A percentile compares a stretch with the other conserved stretches of the same genome.
These are phyloP conservation scores for Dentiscutata heterogama DNA, from an alignment of 371 early-diverging fungal species.

Conservation along the genomic window DNA sequence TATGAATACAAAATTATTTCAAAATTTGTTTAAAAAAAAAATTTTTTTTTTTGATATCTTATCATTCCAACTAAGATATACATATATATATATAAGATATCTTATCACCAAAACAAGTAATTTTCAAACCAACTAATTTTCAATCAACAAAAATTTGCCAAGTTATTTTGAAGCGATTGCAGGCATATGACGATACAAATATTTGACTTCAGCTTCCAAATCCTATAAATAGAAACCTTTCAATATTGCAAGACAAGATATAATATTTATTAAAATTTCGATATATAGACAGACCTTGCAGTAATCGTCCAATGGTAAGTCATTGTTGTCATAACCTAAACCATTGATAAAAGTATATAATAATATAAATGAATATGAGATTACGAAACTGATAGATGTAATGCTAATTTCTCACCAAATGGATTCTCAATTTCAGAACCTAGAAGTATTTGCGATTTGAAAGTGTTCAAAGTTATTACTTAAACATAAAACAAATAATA, in stretches of 20 bases:
- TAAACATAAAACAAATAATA: slow-evolving; percentile 43
- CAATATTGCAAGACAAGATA: background rate
- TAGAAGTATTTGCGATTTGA: background rate
- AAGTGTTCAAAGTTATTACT: background rate
- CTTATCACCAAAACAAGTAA: no score
- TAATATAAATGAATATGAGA: background rate
- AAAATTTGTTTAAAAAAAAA: no score
- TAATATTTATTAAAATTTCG: background rate
- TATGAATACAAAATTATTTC: no score
- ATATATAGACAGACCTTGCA: slow-evolving; percentile 39
- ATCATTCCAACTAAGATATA: no score
- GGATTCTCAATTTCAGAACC: slow-evolving; percentile 71
- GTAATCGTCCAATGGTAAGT: slow-evolving; percentile 51
- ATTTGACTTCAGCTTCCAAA: slow-evolving; percentile 43
- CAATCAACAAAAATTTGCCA: no score
- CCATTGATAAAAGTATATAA: slow-evolving; percentile 54
- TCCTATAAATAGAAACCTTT: slow-evolving; percentile 2
- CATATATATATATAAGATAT: no score
- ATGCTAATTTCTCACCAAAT: slow-evolving; percentile 61
- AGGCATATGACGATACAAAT: slow-evolving; percentile 22
- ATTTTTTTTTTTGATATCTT: no score
- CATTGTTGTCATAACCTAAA: slow-evolving; percentile 55
- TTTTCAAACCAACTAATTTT: no score
- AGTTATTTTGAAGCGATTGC: background rate
- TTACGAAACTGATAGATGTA: slow-evolving; percentile 1